These are phyloP conservation scores for Verbascum thapsus DNA, from an alignment of 257 asterid species.

Conservation along the genomic window DNA sequence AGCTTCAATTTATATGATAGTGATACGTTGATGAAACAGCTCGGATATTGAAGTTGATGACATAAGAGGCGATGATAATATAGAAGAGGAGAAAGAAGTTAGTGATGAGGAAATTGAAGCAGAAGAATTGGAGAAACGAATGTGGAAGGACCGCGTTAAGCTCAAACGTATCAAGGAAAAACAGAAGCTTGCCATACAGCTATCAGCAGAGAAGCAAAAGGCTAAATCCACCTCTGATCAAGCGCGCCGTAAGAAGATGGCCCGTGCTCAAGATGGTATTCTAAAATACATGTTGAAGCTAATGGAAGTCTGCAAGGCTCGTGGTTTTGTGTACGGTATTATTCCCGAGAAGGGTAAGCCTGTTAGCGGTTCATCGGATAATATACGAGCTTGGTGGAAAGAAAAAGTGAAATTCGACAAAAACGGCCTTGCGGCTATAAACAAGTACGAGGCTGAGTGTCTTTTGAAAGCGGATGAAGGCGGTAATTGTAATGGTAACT, in stretches of 20 bases:
- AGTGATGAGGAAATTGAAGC: conserved; percentile 55
- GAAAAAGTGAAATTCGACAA: conserved; percentile 60
- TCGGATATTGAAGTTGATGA: conserved; percentile 46
- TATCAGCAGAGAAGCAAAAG: conserved; percentile 43
- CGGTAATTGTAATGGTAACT: conserved; percentile 33
- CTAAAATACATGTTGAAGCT: conserved; percentile 56
- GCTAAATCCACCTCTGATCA: conserved; percentile 39
- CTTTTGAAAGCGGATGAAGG: conserved; percentile 28
- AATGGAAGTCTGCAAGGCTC: conserved; percentile 59
- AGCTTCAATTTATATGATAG: neutral
- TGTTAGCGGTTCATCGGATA: conserved; percentile 57
- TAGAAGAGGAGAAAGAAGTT: conserved; percentile 45
- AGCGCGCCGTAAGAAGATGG: conserved; percentile 53
- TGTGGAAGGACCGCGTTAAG: conserved; percentile 56
- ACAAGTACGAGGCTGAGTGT: conserved; percentile 44
- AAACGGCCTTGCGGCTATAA: conserved; percentile 57
- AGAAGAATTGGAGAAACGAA: conserved; percentile 48
- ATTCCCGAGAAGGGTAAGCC: conserved; percentile 59
- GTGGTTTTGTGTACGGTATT: conserved; percentile 50
- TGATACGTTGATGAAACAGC: conserved; percentile 29
- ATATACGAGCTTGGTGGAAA: conserved; percentile 63
- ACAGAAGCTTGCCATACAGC: conserved; percentile 38
- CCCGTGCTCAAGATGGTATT: conserved; percentile 53
- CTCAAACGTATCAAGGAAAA: conserved; percentile 47
- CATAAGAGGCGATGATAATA: conserved; percentile 33